Evolutionary conservation across 129 eudicot genomes (phyloP).

Genomic region (Daucus carota): DNA sequence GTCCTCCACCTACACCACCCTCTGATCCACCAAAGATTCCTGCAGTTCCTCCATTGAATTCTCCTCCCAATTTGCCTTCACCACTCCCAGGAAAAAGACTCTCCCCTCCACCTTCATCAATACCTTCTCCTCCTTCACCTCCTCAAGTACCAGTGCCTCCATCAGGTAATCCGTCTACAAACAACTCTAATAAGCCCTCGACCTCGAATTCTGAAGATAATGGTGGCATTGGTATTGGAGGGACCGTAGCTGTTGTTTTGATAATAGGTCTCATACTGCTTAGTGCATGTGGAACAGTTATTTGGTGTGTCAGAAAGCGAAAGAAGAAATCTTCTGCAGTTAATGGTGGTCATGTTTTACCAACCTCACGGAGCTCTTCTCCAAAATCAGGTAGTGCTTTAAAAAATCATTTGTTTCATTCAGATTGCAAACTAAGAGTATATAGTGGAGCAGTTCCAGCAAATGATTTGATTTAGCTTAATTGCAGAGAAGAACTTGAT

Average conservation of each 20-base stretch:
- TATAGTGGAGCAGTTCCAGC: background rate
- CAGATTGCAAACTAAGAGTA: background rate
- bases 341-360: slow-evolving; percentile 29
- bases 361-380: slow-evolving; percentile 40
- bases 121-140: slow-evolving; percentile 32
- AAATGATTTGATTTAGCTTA: background rate
- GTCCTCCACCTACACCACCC: slow-evolving; percentile 23
- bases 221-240: slow-evolving; percentile 47
- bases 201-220: slow-evolving; percentile 15
- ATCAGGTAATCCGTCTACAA: slow-evolving; percentile 19
- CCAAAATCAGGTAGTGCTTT: slow-evolving; percentile 47
- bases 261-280: slow-evolving; percentile 37
- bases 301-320: slow-evolving; percentile 34
- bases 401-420: background rate
- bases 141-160: slow-evolving; percentile 28
- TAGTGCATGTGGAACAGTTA: slow-evolving; percentile 23
- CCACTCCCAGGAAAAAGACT: slow-evolving; percentile 11
- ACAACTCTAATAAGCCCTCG: slow-evolving; percentile 30
- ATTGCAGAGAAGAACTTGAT: background rate
- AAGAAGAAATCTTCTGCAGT: slow-evolving; percentile 34
- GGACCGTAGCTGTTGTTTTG: slow-evolving; percentile 30
- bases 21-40: slow-evolving; percentile 14
- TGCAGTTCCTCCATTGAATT: slow-evolving; percentile 17
- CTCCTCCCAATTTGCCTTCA: slow-evolving; percentile 21
- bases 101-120: slow-evolving; percentile 23